Base-by-base conservation (phyloP, 805 yeast genomes). In the Metahyphopichia silvanorum region DNA sequence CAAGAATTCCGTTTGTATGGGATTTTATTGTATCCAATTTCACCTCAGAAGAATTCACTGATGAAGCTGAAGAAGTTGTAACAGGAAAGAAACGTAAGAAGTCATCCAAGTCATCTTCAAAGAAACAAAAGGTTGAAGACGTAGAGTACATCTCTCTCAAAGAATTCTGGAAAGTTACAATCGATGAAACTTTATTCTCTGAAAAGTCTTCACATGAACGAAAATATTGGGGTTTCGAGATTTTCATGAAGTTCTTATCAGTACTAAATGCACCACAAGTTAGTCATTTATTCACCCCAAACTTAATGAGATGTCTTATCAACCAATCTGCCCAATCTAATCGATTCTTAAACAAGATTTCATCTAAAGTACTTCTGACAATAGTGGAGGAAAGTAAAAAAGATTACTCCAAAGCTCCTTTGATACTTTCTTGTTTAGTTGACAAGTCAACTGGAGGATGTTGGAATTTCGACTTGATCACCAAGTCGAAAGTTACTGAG, bases 191-290 rank as follows among this genome's bases (percentile, higher is more conserved):
- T 4, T 76, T 85, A 38, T 89, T 91, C 45, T 67, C 85, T 4
- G 77, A 76, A 22, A 77, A 80, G 42, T 70, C 96, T 0, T 87
- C 96, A 1, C 76, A 81, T 20, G 97, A 89, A 55, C 69, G 96
- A 36, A 91, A 89, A 54, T 85, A 72, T 55, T 76, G 86, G 74
- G 98, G 96, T 0, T 77, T 89, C 46, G 84, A 84, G 44, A 72
- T 88, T 8, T 77, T 89, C 39, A 67, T 60, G 25, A 62, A 69
- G 32, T 68, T 78, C 34, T 51, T 80, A 25, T 34, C 31, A 2
- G 25, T 35, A 2, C 40, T 60, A 4, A 33, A 46, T 3, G 38
- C 37, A 2, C 16, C 44, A 4, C 38, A 42, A 10, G 42, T 63
- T 9, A 35, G 38, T 8, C 17, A 43, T 31, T 35, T 81, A 2